Base-by-base conservation (phyloP, 352 stramenopile species). In the Lagenidium sp. region DNA sequence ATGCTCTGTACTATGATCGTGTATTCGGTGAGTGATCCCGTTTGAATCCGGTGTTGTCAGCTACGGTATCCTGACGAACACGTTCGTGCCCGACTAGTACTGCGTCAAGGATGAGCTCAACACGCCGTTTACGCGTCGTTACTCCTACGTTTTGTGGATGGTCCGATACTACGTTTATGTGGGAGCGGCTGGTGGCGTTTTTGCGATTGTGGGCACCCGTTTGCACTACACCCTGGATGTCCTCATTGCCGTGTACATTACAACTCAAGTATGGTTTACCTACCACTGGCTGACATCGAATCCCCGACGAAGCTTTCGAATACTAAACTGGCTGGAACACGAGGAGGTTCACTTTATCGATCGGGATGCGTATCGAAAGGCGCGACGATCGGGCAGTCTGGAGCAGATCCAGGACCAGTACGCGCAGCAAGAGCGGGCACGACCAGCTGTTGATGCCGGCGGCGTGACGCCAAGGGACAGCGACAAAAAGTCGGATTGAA, bases 181-280 rank as follows among this genome's bases (percentile, higher is more conserved):
- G 4, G 65, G 68, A 22, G 65, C 67, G 22, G 67, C 65, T 8
- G 65, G 69, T 32, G 81, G 78, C 12, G 58, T 81, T n/a, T 94
- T 94, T 47, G 75, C 77, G 16, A 94, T 94, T 44, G 59, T 94
- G 16, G 78, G 81, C 41, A 94, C 81, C 32, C 76, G 81, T 8
- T 55, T 94, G 45, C 81, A 94, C 59, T 94, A 94, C 57, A 91
- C 81, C 20, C 63, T 93, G 3, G 80, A 93, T 46, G 80, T 93
- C 28, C 72, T 93, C 20, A 88, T 93, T 50, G 80, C 81, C 16
- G 68, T 90, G 36, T 94, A 94, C 68, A 82, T 94, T 45, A 87
- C 81, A 31, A 63, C 65, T 15, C 76, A 91, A 57, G 76, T 87
- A 6, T 94, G 81, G 81, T 69, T 75, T 45, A 90, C 73, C 19